Base-by-base conservation (phyloP, 176 grass and related monocot species). In the Eleusine coracana region DNA sequence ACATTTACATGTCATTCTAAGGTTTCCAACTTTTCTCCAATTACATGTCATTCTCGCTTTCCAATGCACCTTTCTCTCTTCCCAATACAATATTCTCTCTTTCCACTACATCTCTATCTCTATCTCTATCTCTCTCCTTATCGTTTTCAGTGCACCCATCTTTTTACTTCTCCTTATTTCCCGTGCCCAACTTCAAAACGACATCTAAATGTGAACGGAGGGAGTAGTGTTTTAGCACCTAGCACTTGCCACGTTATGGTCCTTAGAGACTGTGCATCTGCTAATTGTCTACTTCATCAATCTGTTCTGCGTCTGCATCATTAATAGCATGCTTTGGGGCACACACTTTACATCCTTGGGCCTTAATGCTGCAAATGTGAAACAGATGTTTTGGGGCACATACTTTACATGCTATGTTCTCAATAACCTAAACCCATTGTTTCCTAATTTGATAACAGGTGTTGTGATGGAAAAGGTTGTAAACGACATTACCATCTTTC, bases 401-500 rank as follows among this genome's bases (percentile, higher is more conserved):
- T 41, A 62, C 52, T 71, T 82, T 49, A 51, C 76, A 3, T 73
- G 18, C 60, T 55, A 77, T 34, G 67, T 59, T 66, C 36, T 78
- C 11, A 83, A 73, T 79, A 38, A 67, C 15, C 70, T 54, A 38
- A 70, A 77, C 3, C 5, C 54, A 21, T 41, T 62, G 25, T 66
- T 66, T 83, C 65, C 66, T 64, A 79, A 68, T 85, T 73, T 73
- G 50, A 29, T 80, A 42, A 73, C 66, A 97, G 94, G 73, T 87
- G 51, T 42, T 97, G 94, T 77, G 65, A 85, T 80, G 92, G 92
- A 72, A 94, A 94, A 75, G 83, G 68, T 44, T 97, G 94, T 69
- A 92, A 83, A 67, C 90, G 52, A 71, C 52, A 60, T 29, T 97
- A 78, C 49, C 94, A 97, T 86, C 65, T 90, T 70, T 92, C 92